phyloP scores from a whole-genome alignment of 2,329 filamentous ascomycete species.

The Alternaria burnsii region DNA sequence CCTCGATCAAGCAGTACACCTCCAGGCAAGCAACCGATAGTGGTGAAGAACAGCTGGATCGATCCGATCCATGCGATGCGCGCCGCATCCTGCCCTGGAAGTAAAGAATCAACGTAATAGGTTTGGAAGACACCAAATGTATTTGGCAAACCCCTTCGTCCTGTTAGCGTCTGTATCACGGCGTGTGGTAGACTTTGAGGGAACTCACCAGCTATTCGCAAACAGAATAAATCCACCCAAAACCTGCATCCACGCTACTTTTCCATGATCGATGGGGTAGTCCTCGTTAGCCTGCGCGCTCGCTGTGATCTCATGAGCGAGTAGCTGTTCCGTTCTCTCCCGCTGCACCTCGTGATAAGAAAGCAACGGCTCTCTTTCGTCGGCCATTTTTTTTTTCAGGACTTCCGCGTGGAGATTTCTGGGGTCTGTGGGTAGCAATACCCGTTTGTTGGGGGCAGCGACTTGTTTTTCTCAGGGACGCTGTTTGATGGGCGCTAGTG shows the following conservation, averaged over 20 bases:
- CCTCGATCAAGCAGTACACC: slow-evolving; percentile 43
- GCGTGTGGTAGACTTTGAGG: background rate
- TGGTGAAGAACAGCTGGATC: slow-evolving; percentile 47
- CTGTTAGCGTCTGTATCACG: slow-evolving; percentile 36
- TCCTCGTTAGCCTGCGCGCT: slow-evolving; percentile 18
- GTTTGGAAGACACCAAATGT: slow-evolving; percentile 46
- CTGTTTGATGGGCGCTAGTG: slow-evolving; percentile 1
- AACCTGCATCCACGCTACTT: slow-evolving; percentile 55
- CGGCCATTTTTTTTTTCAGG: background rate
- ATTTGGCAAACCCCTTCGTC: slow-evolving; percentile 40
- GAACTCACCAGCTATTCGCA: slow-evolving; percentile 50
- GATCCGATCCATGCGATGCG: slow-evolving; percentile 50
- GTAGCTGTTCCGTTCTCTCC: slow-evolving; percentile 9
- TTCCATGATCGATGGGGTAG: slow-evolving; percentile 39
- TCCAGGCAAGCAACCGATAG: slow-evolving; percentile 41
- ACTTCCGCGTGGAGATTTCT: background rate
- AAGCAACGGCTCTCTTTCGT: slow-evolving; percentile 23
- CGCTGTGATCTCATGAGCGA: slow-evolving; percentile 19
- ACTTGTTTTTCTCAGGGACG: slow-evolving; percentile 1
- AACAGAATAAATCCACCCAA: slow-evolving; percentile 54
- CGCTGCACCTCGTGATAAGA: slow-evolving; percentile 12
- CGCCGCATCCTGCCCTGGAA: slow-evolving; percentile 25
- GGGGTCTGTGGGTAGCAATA: background rate
- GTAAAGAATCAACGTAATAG: slow-evolving; percentile 36
- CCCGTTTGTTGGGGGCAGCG: slow-evolving; percentile 2